Evolutionary conservation across 1,139 yeast genomes (phyloP), one percentile per base, ranked within the genome.

Genomic region (Kluyveromyces sp.): DNA sequence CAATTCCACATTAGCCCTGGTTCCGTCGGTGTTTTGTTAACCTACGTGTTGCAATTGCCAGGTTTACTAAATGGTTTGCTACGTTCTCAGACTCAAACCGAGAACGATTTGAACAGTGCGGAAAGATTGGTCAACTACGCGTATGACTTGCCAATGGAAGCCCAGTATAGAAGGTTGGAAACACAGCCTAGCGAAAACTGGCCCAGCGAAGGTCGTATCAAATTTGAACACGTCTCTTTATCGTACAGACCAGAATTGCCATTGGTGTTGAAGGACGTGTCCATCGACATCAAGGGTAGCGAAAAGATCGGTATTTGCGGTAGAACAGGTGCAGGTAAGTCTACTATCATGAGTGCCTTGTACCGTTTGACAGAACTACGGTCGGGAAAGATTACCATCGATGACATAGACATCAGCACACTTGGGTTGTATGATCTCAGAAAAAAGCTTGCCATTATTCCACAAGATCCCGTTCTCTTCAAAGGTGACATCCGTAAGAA

Each of bases 51-150:
- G 48, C 77, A 75, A 52, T 68, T 80, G 50, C 76, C 82, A 25
- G 74, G 75, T 43, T 71, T 74, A 53, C 65, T 81, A 53, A 72
- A 78, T 37, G 63, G 73, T 53, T 66, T 76, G 40, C 63, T 81
- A 39, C 71, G 80, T 59, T 70, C 81, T 3, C 65, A 71, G 50
- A 84, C 95, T 0, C 81, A 80, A 58, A 77, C 83, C 31, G 95
- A 87, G 61, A 86, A 84, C 64, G 83, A 83, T 59, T 77, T 87
- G 88, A 85, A 84, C 58, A 80, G 94, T 5, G 92, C 82, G n/a
- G 96, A 88, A 67, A 75, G 96, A 61, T 66, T 88, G 45, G 74
- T 78, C 50, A 76, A 81, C 48, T 86, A 86, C 64, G 92, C 90
- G 0, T 71, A 73, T 27, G 80, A 82, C 31, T 66, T 87, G 46